Percentiles rank a stretch among this genome's conserved stretches.
phyloP scores from a whole-genome alignment of 2,329 filamentous ascomycete species.

The Aspergillus novofumigatus region DNA sequence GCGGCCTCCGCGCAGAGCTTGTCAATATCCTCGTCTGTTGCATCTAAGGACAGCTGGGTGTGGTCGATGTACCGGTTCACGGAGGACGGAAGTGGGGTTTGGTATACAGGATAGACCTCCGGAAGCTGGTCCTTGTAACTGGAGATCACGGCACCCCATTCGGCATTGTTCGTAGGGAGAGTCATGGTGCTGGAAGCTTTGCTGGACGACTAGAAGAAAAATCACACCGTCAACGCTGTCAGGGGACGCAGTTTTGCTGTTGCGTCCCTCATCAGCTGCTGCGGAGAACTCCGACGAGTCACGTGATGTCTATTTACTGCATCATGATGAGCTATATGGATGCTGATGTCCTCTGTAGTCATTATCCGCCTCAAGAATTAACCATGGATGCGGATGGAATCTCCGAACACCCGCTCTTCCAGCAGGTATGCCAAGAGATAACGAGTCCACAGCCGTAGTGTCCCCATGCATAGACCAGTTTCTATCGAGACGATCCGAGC shows the following conservation, averaged over 20 bases:
- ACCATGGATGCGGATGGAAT: background rate
- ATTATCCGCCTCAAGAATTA: background rate
- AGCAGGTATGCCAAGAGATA: background rate
- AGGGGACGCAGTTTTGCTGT: background rate
- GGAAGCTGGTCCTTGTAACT: slow-evolving; percentile 24
- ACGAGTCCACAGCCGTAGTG: background rate
- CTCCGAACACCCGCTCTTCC: background rate
- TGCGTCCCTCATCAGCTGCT: background rate
- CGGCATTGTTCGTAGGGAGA: slow-evolving; percentile 28
- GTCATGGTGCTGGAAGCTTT: slow-evolving; percentile 13
- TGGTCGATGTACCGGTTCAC: slow-evolving; percentile 41
- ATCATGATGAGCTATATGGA: background rate
- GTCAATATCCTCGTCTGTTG: slow-evolving; percentile 48
- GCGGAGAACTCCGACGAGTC: slow-evolving; percentile 6
- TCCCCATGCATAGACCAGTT: background rate
- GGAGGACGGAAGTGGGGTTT: slow-evolving; percentile 20
- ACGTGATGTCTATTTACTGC: slow-evolving; percentile 2
- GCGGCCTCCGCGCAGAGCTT: slow-evolving; percentile 53
- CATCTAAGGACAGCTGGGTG: slow-evolving; percentile 40
- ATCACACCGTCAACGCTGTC: background rate
- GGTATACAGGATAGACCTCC: slow-evolving; percentile 16
- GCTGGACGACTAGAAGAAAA: background rate
- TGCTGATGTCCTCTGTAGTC: background rate
- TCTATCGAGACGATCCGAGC: background rate
- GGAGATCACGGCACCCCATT: slow-evolving; percentile 31